phyloP scores from a whole-genome alignment of 306 rosid species.

The Cercis canadensis region DNA sequence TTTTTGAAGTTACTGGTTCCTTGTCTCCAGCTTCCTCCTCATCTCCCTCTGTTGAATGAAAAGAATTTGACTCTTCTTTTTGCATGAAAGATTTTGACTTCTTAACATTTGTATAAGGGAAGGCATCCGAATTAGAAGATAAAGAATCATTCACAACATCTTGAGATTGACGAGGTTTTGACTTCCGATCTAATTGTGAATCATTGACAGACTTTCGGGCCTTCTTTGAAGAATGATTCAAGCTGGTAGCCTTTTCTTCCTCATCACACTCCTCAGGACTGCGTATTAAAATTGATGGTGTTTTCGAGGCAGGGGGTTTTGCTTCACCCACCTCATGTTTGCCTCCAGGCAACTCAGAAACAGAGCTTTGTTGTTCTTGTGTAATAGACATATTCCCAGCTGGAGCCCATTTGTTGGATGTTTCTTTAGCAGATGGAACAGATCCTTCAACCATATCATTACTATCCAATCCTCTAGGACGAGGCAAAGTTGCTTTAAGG shows the following conservation, averaged over 20 bases:
- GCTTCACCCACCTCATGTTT: slow-evolving; percentile 43
- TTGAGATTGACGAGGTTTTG: slow-evolving; percentile 30
- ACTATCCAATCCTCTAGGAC: slow-evolving; percentile 38
- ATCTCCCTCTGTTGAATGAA: slow-evolving; percentile 29
- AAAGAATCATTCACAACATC: slow-evolving; percentile 37
- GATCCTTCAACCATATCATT: slow-evolving; percentile 45
- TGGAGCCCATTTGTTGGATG: slow-evolving; percentile 53
- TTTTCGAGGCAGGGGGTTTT: slow-evolving; percentile 45
- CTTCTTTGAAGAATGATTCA: slow-evolving; percentile 43
- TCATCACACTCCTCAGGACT: slow-evolving; percentile 87
- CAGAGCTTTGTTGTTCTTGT: slow-evolving; percentile 47
- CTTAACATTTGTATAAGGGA: slow-evolving; percentile 41
- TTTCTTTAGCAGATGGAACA: slow-evolving; percentile 50
- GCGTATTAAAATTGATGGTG: slow-evolving; percentile 74
- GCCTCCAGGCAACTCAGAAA: slow-evolving; percentile 45
- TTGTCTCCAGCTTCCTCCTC: slow-evolving; percentile 43
- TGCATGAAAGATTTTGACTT: slow-evolving; percentile 40
- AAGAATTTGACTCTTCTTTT: slow-evolving; percentile 41
- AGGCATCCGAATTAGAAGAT: slow-evolving; percentile 42
- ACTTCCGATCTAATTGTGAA: slow-evolving; percentile 40
- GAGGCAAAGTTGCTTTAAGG: slow-evolving; percentile 69
- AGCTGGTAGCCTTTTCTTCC: slow-evolving; percentile 68
- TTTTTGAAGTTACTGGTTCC: slow-evolving; percentile 41
- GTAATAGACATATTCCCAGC: slow-evolving; percentile 39
- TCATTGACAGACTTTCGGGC: slow-evolving; percentile 27